These are phyloP conservation scores for Eucommia ulmoides DNA, from an alignment of 257 asterid species.

Conservation along the genomic window DNA sequence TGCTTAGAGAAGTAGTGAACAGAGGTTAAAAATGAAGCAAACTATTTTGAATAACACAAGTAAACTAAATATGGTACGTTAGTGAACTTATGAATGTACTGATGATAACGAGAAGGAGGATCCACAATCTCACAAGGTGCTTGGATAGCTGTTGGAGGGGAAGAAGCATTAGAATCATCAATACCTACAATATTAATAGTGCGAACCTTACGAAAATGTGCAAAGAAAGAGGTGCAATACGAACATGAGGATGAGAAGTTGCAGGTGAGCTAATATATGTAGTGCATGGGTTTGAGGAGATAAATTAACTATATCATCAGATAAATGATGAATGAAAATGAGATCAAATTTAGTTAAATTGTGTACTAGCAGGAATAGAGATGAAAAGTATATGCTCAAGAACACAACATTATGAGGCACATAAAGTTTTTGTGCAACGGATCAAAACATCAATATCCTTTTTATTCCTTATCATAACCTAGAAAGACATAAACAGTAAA, in stretches of 20 bases:
- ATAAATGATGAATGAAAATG: conserved; percentile 1
- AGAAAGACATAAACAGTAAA: neutral
- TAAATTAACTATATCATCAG: neutral
- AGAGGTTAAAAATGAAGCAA: neutral
- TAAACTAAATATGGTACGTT: neutral
- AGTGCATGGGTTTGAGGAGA: too few species aligned
- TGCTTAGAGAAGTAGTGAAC: neutral
- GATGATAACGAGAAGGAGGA: neutral
- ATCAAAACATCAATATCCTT: conserved; percentile 3
- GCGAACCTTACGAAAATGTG: too few species aligned
- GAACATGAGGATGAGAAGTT: neutral
- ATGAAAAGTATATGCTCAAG: neutral
- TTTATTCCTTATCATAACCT: neutral
- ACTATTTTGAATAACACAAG: neutral
- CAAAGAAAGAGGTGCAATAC: too few species aligned
- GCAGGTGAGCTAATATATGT: too few species aligned
- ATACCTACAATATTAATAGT: neutral
- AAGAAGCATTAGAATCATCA: neutral
- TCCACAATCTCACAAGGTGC: neutral
- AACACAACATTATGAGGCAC: conserved; percentile 7
- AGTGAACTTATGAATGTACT: neutral
- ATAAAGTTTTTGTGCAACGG: neutral
- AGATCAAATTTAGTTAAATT: conserved; percentile 3
- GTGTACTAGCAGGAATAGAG: neutral
- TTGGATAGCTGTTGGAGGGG: neutral